phyloP scores from a whole-genome alignment of 139 green algal genomes.

The Ettlia oleoabundans region DNA sequence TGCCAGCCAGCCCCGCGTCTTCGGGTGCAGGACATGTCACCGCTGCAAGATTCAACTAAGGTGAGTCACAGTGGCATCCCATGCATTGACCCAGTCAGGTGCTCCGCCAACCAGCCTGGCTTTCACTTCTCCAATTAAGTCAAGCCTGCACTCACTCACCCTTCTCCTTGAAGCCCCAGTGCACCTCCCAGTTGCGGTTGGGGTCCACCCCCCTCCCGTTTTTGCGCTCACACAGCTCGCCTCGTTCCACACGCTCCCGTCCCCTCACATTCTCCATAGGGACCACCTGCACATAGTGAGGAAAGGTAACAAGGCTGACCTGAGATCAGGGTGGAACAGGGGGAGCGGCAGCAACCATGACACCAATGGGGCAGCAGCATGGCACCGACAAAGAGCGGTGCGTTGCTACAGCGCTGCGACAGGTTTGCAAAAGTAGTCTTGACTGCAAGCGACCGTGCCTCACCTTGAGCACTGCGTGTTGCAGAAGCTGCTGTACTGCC shows the following conservation, averaged over 20 bases:
- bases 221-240: slow-evolving; percentile 93
- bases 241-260: slow-evolving; percentile 80
- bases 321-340: too few relatives aligned
- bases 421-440: not conserved
- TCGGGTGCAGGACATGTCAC: too few relatives aligned
- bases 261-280: slow-evolving; percentile 95
- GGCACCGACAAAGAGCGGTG: too few relatives aligned
- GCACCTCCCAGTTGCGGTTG: slow-evolving; percentile 95
- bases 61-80: too few relatives aligned
- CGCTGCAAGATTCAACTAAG: too few relatives aligned
- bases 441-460: not conserved
- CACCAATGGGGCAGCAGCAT: not conserved
- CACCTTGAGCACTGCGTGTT: slow-evolving; percentile 68
- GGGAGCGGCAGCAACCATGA: not conserved
- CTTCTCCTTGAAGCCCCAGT: slow-evolving; percentile 96
- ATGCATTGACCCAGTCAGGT: too few relatives aligned
- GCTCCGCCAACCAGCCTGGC: too few relatives aligned
- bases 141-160: too few relatives aligned
- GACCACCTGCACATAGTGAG: slow-evolving; percentile 68
- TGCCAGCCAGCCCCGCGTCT: too few relatives aligned
- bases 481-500: slow-evolving; percentile 48
- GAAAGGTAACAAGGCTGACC: not conserved
- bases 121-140: too few relatives aligned
- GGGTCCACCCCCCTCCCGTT: slow-evolving; percentile 97
- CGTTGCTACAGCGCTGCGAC: not conserved